phyloP scores from a whole-genome alignment of 2,329 filamentous ascomycete species.

The Aspergillus aculeatinus region DNA sequence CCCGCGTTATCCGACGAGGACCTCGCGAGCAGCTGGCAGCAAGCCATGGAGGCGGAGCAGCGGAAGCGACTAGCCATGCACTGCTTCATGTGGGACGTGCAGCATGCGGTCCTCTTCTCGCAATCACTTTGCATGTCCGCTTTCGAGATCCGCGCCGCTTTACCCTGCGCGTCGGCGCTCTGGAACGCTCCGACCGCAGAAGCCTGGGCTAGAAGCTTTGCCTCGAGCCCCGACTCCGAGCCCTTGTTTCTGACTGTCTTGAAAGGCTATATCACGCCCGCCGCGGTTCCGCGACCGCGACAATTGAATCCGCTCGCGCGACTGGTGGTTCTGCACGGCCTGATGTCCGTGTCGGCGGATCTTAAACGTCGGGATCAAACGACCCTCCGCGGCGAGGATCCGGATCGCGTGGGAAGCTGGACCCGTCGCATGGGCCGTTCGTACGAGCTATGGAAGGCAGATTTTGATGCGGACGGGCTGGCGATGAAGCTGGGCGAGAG shows the following conservation, averaged over 20 bases:
- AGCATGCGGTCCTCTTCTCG: conserved; percentile 65
- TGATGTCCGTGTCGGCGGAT: conserved; percentile 64
- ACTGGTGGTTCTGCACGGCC: conserved; percentile 57
- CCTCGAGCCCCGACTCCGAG: conserved; percentile 33
- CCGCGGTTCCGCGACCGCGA: conserved; percentile 35
- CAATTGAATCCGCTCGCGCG: conserved; percentile 54
- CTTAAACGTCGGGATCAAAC: conserved; percentile 63
- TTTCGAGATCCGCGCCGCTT: conserved; percentile 58
- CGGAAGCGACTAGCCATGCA: conserved; percentile 60
- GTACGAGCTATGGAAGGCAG: conserved; percentile 59
- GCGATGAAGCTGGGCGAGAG: conserved; percentile 35
- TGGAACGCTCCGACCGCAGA: conserved; percentile 60
- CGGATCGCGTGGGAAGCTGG: conserved; percentile 49
- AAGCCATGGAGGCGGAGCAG: conserved; percentile 57
- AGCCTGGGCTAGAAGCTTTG: conserved; percentile 50
- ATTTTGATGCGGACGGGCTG: conserved; percentile 56
- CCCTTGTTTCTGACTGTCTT: conserved; percentile 52
- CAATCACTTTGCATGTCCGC: conserved; percentile 66
- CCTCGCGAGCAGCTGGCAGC: conserved; percentile 51
- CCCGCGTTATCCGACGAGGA: conserved; percentile 34
- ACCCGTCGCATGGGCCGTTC: conserved; percentile 52
- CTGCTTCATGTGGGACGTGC: conserved; percentile 67
- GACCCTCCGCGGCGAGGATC: conserved; percentile 49
- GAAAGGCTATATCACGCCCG: conserved; percentile 57
- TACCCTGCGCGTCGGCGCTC: conserved; percentile 55